These are phyloP conservation scores for Kuraishia ogatae DNA, from an alignment of 805 yeast species.

Conservation along the genomic window DNA sequence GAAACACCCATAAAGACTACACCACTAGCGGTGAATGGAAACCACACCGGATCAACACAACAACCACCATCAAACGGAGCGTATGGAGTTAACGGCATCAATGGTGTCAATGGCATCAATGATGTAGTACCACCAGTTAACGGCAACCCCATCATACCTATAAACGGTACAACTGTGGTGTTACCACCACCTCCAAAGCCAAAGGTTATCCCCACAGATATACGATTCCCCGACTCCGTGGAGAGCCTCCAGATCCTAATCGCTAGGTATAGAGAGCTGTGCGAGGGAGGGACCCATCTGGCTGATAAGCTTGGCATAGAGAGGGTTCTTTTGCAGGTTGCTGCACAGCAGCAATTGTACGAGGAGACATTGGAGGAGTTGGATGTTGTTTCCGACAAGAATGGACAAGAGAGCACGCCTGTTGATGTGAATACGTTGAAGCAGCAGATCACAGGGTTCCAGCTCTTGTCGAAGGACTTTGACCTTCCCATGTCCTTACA, in stretches of 20 bases:
- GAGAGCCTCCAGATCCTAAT: constrained; percentile 18
- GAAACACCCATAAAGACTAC: background rate
- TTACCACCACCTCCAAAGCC: background rate
- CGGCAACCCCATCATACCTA: background rate
- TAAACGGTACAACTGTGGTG: background rate
- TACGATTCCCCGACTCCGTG: constrained; percentile 16
- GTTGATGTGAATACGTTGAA: constrained; percentile 39
- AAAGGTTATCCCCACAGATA: constrained; percentile 9
- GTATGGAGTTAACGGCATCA: background rate
- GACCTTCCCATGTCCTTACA: constrained; percentile 53
- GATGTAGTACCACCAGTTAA: background rate
- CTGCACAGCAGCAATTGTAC: constrained; percentile 30
- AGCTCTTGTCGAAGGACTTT: constrained; percentile 54
- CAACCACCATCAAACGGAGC: background rate
- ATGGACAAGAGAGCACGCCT: constrained; percentile 7
- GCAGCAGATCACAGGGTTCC: constrained; percentile 56
- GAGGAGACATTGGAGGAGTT: constrained; percentile 18
- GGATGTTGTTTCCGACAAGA: constrained; percentile 11
- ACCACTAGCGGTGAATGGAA: background rate
- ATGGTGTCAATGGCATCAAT: background rate
- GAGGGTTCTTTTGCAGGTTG: constrained; percentile 27
- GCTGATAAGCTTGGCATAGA: constrained; percentile 37
- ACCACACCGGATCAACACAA: background rate
- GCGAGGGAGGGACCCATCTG: constrained; percentile 5
- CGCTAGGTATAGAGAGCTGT: constrained; percentile 18